These are phyloP conservation scores for Hypomontagnella submonticulosa DNA, from an alignment of 495 filamentous ascomycete genomes.

Conservation along the genomic window DNA sequence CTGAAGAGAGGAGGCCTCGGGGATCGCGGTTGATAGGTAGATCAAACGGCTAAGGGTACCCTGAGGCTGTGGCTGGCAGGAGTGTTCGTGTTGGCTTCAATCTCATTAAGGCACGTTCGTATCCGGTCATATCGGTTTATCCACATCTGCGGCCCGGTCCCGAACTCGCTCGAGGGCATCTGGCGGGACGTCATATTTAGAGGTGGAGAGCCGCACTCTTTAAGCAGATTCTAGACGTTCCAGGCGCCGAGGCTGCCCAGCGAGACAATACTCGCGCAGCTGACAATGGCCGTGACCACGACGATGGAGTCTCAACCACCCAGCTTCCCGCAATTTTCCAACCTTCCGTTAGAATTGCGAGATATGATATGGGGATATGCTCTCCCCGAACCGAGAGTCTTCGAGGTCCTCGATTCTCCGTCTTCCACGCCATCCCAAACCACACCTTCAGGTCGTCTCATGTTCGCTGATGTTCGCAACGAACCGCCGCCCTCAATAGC, in stretches of 20 bases:
- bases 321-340: slow-evolving; percentile 45
- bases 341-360: slow-evolving; percentile 44
- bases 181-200: slow-evolving; percentile 23
- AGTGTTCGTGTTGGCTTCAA: slow-evolving; percentile 25
- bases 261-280: slow-evolving; percentile 5
- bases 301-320: slow-evolving; percentile 1
- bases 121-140: background rate
- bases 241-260: background rate
- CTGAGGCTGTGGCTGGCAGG: slow-evolving; percentile 27
- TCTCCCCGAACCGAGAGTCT: slow-evolving; percentile 58
- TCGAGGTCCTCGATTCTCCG: slow-evolving; percentile 61
- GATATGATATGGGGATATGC: slow-evolving; percentile 57
- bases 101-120: slow-evolving; percentile 22
- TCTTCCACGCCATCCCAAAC: slow-evolving; percentile 52
- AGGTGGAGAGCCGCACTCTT: slow-evolving; percentile 7
- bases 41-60: slow-evolving; percentile 11
- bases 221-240: slow-evolving; percentile 2
- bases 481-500: slow-evolving; percentile 60
- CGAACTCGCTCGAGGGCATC: slow-evolving; percentile 5
- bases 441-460: slow-evolving; percentile 54
- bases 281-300: slow-evolving; percentile 27
- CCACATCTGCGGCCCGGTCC: slow-evolving; percentile 7
- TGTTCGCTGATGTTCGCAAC: slow-evolving; percentile 61
- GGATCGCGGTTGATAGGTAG: slow-evolving; percentile 3
- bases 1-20: slow-evolving; percentile 19